A percentile compares a stretch with the other conserved stretches of the same genome.
phyloP scores from a whole-genome alignment of 768 basidiomycete genomes.

The Auricularia sp. region DNA sequence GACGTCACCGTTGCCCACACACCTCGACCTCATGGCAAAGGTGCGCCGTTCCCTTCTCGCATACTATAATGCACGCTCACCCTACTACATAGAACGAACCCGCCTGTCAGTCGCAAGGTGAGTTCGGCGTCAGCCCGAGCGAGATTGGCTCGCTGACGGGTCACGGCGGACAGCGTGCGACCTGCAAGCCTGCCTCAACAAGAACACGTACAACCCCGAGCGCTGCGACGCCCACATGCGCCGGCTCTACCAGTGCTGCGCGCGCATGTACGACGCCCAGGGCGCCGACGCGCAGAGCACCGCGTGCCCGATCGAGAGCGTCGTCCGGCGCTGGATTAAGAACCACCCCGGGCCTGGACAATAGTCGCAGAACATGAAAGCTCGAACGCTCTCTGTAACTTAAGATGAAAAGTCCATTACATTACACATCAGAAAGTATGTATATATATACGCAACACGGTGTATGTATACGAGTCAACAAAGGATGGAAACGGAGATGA shows the following conservation, averaged over 20 bases:
- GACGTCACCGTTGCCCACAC: too few relatives aligned
- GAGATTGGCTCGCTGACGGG: not conserved
- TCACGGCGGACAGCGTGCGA: slow-evolving; percentile 41
- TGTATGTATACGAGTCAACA: too few relatives aligned
- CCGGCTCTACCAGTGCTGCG: slow-evolving; percentile 54
- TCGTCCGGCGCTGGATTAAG: slow-evolving; percentile 51
- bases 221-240: slow-evolving; percentile 45
- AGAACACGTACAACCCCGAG: slow-evolving; percentile 55
- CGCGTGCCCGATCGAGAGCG: slow-evolving; percentile 47
- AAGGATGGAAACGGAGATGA: too few relatives aligned
- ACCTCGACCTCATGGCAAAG: too few relatives aligned
- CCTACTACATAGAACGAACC: slow-evolving; percentile 5
- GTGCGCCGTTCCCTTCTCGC: too few relatives aligned
- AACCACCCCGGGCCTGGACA: slow-evolving; percentile 28
- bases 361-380: too few relatives aligned
- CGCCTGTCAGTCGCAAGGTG: slow-evolving; percentile 20
- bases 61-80: too few relatives aligned
- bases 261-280: slow-evolving; percentile 40
- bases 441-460: too few relatives aligned
- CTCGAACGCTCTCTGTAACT: too few relatives aligned
- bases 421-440: too few relatives aligned
- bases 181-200: slow-evolving; percentile 52
- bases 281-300: slow-evolving; percentile 38
- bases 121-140: not conserved
- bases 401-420: too few relatives aligned